Evolutionary conservation across 2,329 filamentous ascomycete genomes (phyloP).

Genomic region (Pyricularia grisea): DNA sequence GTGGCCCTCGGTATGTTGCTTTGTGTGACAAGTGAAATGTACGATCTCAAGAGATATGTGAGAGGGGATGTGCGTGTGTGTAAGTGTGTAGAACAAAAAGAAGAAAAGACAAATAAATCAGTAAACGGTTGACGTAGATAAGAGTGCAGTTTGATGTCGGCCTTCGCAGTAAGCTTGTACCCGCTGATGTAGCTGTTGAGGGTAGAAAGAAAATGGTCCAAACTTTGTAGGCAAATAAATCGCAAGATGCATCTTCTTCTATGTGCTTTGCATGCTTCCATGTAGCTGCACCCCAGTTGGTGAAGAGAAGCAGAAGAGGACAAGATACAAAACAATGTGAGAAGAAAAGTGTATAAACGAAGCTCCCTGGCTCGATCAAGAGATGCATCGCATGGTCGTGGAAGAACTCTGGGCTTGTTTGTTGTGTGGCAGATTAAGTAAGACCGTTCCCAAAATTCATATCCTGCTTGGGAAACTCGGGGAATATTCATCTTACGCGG

Average conservation of each 20-base stretch:
- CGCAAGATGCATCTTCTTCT: conserved; percentile 2
- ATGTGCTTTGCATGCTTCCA: not conserved
- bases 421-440: not conserved
- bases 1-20: not conserved
- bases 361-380: not conserved
- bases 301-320: not conserved
- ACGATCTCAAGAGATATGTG: not conserved
- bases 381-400: not conserved
- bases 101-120: not conserved
- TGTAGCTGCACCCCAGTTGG: not conserved
- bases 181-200: not conserved
- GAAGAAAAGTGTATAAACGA: conserved; percentile 8
- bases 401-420: not conserved
- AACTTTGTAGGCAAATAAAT: conserved; percentile 1
- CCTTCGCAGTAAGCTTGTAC: not conserved
- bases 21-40: not conserved
- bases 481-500: conserved; percentile 31
- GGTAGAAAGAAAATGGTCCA: not conserved
- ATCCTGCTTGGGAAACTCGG: not conserved
- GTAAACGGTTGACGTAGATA: not conserved
- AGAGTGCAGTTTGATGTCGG: not conserved
- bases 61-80: not conserved
- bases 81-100: not conserved
- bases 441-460: not conserved
- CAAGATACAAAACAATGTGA: conserved; percentile 5